phyloP scores from a whole-genome alignment of 805 yeast species.

The Jamesozyma gamospora region DNA sequence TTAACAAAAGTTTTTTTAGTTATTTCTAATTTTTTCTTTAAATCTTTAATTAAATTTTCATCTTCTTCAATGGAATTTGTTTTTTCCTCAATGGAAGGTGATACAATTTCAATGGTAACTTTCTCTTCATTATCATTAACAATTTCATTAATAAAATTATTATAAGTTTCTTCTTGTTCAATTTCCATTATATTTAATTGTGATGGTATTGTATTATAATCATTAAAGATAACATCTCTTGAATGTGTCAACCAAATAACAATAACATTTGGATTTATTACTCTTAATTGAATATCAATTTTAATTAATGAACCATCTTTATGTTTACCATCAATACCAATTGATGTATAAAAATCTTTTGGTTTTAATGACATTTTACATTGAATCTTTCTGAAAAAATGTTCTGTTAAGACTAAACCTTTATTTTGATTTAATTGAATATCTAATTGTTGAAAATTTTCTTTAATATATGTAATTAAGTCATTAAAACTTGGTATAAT shows the following conservation, averaged over 20 bases:
- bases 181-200: conserved; percentile 24
- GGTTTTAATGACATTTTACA: conserved; percentile 34
- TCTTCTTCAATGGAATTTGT: neutral
- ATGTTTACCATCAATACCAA: conserved; percentile 59
- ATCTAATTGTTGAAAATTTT: conserved; percentile 31
- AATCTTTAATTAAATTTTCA: neutral
- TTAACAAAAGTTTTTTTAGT: conserved; percentile 13
- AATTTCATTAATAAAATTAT: neutral
- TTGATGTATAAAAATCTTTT: conserved; percentile 47
- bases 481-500: conserved; percentile 55
- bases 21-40: conserved; percentile 11
- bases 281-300: conserved; percentile 74
- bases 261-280: conserved; percentile 44
- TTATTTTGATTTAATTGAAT: conserved; percentile 30
- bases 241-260: conserved; percentile 85
- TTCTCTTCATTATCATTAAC: neutral
- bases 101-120: neutral
- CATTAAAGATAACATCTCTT: conserved; percentile 32
- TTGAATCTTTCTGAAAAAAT: conserved; percentile 62
- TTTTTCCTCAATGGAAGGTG: neutral
- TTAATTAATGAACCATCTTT: conserved; percentile 54
- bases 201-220: conserved; percentile 30
- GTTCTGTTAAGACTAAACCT: conserved; percentile 83
- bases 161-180: conserved; percentile 3
- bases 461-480: conserved; percentile 22